phyloP scores from a whole-genome alignment of 164 flowering plant species.

The Dillenia turbinata region DNA sequence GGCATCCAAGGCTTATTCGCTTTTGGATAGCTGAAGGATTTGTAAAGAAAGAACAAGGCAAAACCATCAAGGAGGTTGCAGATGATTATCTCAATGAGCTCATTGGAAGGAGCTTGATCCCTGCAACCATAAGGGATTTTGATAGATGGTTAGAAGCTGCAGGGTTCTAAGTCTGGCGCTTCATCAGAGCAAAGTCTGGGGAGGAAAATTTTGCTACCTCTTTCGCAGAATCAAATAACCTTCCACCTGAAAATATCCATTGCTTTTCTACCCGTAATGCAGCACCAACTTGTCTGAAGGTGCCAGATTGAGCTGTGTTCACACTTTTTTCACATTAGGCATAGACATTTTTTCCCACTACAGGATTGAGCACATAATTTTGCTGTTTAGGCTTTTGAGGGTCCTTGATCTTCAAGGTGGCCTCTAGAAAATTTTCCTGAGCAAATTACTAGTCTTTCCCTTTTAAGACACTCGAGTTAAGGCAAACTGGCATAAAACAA shows the following conservation, averaged over 20 bases:
- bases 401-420: constrained; percentile 22
- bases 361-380: background rate
- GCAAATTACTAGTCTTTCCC: constrained; percentile 12
- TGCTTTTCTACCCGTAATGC: constrained; percentile 14
- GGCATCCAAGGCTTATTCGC: constrained; percentile 15
- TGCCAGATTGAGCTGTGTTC: constrained; percentile 1
- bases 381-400: constrained; percentile 15
- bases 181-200: constrained; percentile 16
- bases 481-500: constrained; percentile 16
- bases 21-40: constrained; percentile 27
- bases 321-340: constrained; percentile 13
- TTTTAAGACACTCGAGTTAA: constrained; percentile 22
- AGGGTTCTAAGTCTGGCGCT: constrained; percentile 23
- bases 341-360: background rate
- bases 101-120: constrained; percentile 23
- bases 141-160: constrained; percentile 2
- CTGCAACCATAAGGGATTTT: constrained; percentile 6
- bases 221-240: background rate
- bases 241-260: constrained; percentile 5
- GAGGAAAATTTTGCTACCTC: constrained; percentile 10
- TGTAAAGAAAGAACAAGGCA: constrained; percentile 13
- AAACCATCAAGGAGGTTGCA: constrained; percentile 20
- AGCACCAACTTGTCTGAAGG: background rate
- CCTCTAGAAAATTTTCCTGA: constrained; percentile 16
- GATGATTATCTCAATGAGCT: constrained; percentile 30